Percentiles rank a stretch among this genome's conserved stretches.
phyloP scores from a whole-genome alignment of 1,284 basidiomycete genomes.

The Ustilago tritici region DNA sequence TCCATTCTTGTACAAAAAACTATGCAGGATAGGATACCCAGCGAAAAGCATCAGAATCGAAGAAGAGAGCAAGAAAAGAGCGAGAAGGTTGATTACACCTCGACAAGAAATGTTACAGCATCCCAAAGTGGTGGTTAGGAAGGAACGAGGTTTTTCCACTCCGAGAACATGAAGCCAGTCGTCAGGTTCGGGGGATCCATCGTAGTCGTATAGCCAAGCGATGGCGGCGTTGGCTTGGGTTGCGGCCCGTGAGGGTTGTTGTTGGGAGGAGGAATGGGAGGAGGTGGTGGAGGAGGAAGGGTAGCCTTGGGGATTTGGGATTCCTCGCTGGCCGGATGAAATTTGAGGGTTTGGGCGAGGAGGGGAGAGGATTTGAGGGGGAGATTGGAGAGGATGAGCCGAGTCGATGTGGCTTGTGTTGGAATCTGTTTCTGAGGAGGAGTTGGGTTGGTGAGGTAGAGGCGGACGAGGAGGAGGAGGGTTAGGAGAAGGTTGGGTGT shows the following conservation, averaged over 20 bases:
- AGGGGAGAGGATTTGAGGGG: not conserved
- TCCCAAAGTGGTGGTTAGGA: not conserved
- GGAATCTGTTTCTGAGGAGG: conserved; percentile 1
- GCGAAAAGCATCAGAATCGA: conserved; percentile 46
- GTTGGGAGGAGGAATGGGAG: not conserved
- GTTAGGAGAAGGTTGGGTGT: not conserved
- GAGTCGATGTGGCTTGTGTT: not conserved
- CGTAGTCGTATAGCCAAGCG: conserved; percentile 41
- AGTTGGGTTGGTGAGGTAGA: not conserved
- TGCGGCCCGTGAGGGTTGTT: not conserved
- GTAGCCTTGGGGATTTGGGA: conserved; percentile 4
- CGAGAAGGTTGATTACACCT: conserved; percentile 34
- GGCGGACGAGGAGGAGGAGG: not conserved
- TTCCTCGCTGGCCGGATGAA: conserved; percentile 3
- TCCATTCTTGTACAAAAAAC: not conserved
- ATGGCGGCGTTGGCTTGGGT: conserved; percentile 7
- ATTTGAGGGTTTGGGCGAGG: not conserved
- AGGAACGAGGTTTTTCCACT: conserved; percentile 1
- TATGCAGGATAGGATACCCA: conserved; percentile 43
- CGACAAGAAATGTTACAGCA: conserved; percentile 14
- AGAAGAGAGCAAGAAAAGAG: conserved; percentile 19
- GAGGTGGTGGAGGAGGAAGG: not conserved
- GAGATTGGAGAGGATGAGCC: conserved; percentile 9
- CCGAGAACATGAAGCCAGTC: conserved; percentile 34
- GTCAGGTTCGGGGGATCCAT: conserved; percentile 25